A percentile compares a stretch with the other conserved stretches of the same genome.
Evolutionary conservation across 768 basidiomycete species (phyloP).

Genomic region (Lactarius psammicola): DNA sequence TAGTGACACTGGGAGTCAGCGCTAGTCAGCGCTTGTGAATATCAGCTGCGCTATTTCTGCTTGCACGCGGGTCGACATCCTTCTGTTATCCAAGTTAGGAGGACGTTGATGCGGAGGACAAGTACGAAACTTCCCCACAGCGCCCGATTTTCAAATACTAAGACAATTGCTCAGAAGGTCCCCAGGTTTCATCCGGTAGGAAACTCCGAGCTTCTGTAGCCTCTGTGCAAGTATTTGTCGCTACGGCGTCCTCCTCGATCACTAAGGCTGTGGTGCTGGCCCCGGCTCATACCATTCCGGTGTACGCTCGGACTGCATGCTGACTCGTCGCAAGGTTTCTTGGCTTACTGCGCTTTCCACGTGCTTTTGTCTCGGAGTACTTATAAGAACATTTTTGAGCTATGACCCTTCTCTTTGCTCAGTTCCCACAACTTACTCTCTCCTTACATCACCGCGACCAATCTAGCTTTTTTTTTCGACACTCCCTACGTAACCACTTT

Average conservation of each 20-base stretch:
- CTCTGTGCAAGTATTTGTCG: not conserved
- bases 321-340: not conserved
- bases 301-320: not conserved
- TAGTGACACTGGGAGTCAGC: not conserved
- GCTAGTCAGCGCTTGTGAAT: not conserved
- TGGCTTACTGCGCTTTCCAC: not conserved
- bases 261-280: not conserved
- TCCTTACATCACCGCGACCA: not conserved
- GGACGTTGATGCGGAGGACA: not conserved
- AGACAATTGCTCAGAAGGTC: not conserved
- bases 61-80: not conserved
- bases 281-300: not conserved
- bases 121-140: not conserved
- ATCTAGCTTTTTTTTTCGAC: not conserved
- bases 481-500: slow-evolving; percentile 1
- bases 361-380: not conserved
- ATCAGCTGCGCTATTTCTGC: not conserved
- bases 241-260: not conserved
- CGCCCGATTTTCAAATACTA: not conserved
- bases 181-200: not conserved
- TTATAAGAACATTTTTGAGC: not conserved
- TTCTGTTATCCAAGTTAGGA: not conserved
- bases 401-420: not conserved
- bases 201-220: not conserved
- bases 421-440: not conserved